Percentiles rank a stretch among this genome's conserved stretches.
These are phyloP conservation scores for Alternaria incomplexa DNA, from an alignment of 2,329 filamentous ascomycete genomes.

Conservation along the genomic window DNA sequence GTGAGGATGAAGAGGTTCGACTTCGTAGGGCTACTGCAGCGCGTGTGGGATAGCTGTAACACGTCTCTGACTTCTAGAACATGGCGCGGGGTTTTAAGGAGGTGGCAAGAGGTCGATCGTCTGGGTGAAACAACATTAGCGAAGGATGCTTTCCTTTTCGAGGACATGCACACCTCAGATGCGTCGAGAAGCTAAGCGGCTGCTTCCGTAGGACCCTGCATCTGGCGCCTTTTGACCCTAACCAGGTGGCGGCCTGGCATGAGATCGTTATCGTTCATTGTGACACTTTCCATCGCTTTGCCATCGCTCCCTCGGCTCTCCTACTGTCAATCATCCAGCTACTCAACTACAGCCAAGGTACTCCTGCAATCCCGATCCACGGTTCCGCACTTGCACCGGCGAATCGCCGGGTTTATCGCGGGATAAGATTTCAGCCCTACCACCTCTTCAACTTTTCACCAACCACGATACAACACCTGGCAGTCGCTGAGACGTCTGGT, in stretches of 20 bases:
- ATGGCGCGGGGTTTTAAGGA: neutral
- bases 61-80: neutral
- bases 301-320: neutral
- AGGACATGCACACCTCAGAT: conserved; percentile 3
- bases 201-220: conserved; percentile 21
- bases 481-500: neutral
- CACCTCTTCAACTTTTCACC: conserved; percentile 14
- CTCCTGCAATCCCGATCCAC: neutral
- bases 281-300: neutral
- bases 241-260: conserved; percentile 9
- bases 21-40: neutral
- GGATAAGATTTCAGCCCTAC: conserved; percentile 19
- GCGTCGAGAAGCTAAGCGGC: conserved; percentile 1
- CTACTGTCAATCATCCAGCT: neutral
- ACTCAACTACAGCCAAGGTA: neutral
- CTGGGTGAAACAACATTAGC: conserved; percentile 3
- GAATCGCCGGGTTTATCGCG: conserved; percentile 16
- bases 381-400: conserved; percentile 6
- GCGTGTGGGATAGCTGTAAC: neutral
- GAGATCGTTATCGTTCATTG: conserved; percentile 14
- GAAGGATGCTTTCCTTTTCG: conserved; percentile 3
- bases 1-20: neutral
- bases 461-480: neutral
- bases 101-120: conserved; percentile 6
- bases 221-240: conserved; percentile 5